Evolutionary conservation across 139 green algal species (phyloP).

Genomic region (Deuterostichococcus epilithicus): DNA sequence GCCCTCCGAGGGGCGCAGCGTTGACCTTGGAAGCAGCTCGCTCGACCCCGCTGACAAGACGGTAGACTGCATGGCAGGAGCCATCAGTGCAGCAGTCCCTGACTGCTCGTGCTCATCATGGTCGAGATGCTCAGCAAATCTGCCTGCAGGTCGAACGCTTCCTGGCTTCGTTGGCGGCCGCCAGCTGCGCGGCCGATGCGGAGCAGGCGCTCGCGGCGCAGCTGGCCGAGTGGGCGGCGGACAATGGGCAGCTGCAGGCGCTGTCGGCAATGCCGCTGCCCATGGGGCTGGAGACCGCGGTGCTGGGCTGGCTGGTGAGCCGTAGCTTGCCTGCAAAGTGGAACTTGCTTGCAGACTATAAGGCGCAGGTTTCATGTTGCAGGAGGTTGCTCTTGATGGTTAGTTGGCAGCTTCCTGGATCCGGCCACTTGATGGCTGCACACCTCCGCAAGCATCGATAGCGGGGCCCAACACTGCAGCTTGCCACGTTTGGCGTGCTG

Average conservation of each 20-base stretch:
- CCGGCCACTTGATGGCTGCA: not conserved
- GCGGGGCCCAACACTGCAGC: not conserved
- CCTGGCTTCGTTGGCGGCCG: not conserved
- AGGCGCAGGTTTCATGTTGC: too few species aligned
- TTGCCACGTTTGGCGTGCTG: not conserved
- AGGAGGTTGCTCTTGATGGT: not conserved
- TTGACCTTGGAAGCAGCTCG: too few species aligned
- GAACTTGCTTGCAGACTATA: not conserved
- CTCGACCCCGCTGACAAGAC: not conserved
- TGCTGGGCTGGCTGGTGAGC: constrained; percentile 3
- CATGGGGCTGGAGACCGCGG: constrained; percentile 22
- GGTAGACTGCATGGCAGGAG: too few species aligned
- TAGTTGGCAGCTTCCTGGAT: not conserved
- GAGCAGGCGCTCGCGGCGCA: constrained; percentile 14
- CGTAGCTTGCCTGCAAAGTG: not conserved
- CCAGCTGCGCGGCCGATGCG: not conserved
- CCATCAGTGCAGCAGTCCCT: not conserved
- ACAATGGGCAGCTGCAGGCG: constrained; percentile 18
- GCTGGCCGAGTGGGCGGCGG: constrained; percentile 26
- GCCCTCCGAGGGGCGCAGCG: too few species aligned
- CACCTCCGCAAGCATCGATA: not conserved
- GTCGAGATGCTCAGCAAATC: not conserved
- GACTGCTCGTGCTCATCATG: not conserved
- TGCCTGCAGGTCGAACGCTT: not conserved
- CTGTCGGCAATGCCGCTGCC: constrained; percentile 26